Base-by-base conservation (phyloP, 1,284 basidiomycete genomes). In the Anthracocystis setariae region DNA sequence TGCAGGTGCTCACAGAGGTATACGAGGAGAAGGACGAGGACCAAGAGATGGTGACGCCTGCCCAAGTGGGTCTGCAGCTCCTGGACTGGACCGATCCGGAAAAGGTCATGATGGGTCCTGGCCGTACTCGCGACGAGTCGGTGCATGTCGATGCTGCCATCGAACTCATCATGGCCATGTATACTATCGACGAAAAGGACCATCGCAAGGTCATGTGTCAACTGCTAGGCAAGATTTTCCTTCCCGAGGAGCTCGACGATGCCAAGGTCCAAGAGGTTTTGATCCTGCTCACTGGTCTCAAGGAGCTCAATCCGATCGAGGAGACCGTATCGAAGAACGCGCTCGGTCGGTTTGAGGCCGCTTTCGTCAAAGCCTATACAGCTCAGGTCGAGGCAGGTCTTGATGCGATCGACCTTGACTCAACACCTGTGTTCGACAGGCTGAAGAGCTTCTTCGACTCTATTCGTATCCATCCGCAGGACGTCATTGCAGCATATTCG, bases 61-160 rank as follows among this genome's bases (percentile, higher is more conserved):
- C 88, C 13, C 92, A 94, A 79, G 90, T 95, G 59, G 91, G 90
- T 0, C 84, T 90, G 23, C 89, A 97, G 84, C 88, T 98, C 72
- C 86, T 92, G 3, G 94, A 98, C 78, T 98, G 95, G 95, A 92
- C 91, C 2, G 91, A 97, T 82, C 92, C 94, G 0, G 86, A 88
- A 74, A 94, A 93, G 80, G 88, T 88, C 27, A 87, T 90, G 86
- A 92, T 78, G 80, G 89, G 87, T 56, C 85, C 76, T 76, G 79
- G 63, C 12, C 49, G 45, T 7, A 32, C 53, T 24, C 65, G 63
- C 2, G 87, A 90, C 73, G 83, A 86, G 15, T 75, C 84, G 8
- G 85, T 92, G 3, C 95, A 98, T 78, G 85, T 91, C 20, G 90
- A 94, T 64, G 84, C 97, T 2, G 92, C 90, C 4, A 84, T 88